Percentiles rank a stretch among this genome's conserved stretches.
Conservation (phyloP, 352 stramenopile species). For the Pythium biforme region DNA sequence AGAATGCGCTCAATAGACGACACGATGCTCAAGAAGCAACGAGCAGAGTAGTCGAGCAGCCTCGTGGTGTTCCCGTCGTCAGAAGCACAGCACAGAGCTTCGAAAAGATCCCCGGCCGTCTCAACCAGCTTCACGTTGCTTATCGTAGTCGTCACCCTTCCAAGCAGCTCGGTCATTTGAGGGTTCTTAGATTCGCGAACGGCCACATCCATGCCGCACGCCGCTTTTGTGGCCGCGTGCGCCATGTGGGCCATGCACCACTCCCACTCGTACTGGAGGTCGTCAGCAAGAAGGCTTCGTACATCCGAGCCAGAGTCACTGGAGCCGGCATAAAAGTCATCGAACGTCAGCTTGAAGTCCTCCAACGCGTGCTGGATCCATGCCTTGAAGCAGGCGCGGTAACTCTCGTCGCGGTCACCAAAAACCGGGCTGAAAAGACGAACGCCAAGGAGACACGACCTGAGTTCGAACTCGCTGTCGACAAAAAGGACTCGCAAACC, state of each 20-base stretch:
- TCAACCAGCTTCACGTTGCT: too few species aligned
- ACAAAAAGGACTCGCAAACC: slow-evolving; percentile 8
- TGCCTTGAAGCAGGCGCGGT: neutral
- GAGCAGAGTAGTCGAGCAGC: too few species aligned
- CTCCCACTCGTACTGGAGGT: neutral
- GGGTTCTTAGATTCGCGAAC: too few species aligned
- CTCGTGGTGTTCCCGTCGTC: too few species aligned
- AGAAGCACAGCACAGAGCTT: too few species aligned
- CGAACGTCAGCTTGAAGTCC: neutral
- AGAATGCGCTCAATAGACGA: too few species aligned
- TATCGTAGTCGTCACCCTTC: too few species aligned
- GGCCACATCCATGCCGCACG: too few species aligned
- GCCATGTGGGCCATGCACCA: slow-evolving; percentile 10
- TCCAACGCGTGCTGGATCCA: slow-evolving; percentile 3
- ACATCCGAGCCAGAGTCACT: neutral
- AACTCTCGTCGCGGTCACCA: neutral
- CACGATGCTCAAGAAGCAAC: too few species aligned
- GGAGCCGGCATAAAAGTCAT: neutral
- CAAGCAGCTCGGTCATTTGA: too few species aligned
- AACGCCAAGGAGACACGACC: slow-evolving; percentile 8
- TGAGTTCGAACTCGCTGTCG: neutral
- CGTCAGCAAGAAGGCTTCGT: neutral
- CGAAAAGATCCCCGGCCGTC: too few species aligned
- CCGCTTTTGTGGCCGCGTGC: slow-evolving; percentile 4
- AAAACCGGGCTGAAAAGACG: neutral